Conservation (phyloP, 2,329 filamentous ascomycete species). For the Trichoderma afroharzianum region DNA sequence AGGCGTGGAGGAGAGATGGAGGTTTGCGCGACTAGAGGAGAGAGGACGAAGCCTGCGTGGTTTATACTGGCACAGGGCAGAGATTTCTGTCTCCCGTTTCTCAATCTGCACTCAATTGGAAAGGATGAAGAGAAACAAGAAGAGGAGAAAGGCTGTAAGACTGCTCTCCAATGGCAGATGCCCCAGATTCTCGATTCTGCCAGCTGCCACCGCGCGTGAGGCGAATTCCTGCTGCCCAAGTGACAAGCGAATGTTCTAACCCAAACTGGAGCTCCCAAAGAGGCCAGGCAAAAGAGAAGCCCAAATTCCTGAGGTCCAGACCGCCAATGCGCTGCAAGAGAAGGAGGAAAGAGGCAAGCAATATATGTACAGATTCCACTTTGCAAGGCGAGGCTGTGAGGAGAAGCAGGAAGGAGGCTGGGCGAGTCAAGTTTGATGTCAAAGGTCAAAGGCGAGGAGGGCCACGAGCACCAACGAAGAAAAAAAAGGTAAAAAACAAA, state of each 20-base stretch:
- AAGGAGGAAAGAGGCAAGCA: not conserved
- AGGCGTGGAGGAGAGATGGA: not conserved
- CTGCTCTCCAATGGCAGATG: not conserved
- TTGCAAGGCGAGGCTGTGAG: not conserved
- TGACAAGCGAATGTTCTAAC: slow-evolving; percentile 13
- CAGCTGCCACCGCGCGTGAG: slow-evolving; percentile 7
- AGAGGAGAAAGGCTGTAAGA: not conserved
- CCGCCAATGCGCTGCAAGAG: slow-evolving; percentile 3
- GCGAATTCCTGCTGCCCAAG: slow-evolving; percentile 2
- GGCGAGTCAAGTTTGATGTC: not conserved
- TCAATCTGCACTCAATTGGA: not conserved
- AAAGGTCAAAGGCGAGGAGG: not conserved
- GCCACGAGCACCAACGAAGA: not conserved
- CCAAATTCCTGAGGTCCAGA: not conserved
- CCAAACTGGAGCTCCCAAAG: not conserved
- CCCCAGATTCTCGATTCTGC: slow-evolving; percentile 6
- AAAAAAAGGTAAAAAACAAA: not conserved
- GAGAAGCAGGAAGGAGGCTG: not conserved
- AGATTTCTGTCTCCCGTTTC: not conserved
- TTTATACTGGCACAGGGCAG: not conserved
- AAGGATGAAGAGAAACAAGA: not conserved
- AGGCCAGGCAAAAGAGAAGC: not conserved
- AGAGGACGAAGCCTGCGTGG: not conserved
- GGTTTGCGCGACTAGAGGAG: not conserved
- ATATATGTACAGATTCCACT: not conserved